Base-by-base conservation (phyloP, 1,139 yeast species). In the Yamadazyma triangularis region DNA sequence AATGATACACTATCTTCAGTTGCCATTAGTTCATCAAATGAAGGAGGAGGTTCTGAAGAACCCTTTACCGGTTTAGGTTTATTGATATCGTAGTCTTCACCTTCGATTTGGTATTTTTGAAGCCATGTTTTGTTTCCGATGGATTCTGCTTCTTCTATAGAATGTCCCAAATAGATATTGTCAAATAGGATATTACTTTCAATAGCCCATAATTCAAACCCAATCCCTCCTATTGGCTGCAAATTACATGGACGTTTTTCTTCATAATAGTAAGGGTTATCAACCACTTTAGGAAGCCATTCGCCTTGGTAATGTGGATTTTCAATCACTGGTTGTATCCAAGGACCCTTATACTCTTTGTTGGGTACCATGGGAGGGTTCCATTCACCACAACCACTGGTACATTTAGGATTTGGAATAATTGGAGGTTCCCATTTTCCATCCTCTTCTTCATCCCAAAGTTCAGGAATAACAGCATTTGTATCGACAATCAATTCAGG, bases 171-270 rank as follows among this genome's bases (percentile, higher is more conserved):
- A 53, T 87, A 88, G 34, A 88, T 77, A 58, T 88, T 86, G 56
- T 86, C 87, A 51, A 89, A 86, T 50, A 85, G 47, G 29, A 86
- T 73, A 31, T 81, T 74, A 27, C 70, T 67, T 43, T 85, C 83
- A 80, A 88, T 81, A 34, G 93, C 77, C 95, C 96, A 88, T 42
- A 88, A 65, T 55, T 89, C 97, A 51, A 89, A 84, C 4, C 95
- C 95, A 32, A 89, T 48, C 7, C 84, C 95, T 16, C 88, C 91
- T 45, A 88, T 76, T 25, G 78, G 72, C 45, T 74, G 81, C 40
- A 86, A 58, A 42, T 77, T 64, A 4, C 81, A 64, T 8, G 94
- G 91, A 6, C 50, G 57, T 2, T 38, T 37, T 45, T 79, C 86
- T 44, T 77, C 79, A 45, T 57, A 77, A 57, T 71, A 84, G 24